Base-by-base conservation (phyloP, 2,329 filamentous ascomycete genomes). In the Ustulina deusta region DNA sequence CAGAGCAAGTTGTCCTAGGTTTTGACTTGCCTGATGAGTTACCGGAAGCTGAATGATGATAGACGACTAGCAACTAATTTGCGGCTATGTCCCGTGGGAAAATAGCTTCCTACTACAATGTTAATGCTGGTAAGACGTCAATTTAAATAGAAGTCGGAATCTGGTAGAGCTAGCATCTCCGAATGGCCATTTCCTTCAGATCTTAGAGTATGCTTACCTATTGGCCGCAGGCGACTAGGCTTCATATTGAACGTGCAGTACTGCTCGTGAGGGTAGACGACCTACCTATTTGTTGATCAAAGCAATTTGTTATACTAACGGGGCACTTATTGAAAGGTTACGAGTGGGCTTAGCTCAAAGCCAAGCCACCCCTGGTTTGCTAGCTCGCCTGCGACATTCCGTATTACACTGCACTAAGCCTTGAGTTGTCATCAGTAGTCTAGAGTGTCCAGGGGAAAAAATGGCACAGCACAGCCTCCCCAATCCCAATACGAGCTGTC, bases 1-100 rank as follows among this genome's bases (percentile, higher is more conserved):
- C 74, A 3, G 74, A 80, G 5, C 72, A 74, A 6, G 80, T 84
- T 22, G 71, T 75, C 51, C 70, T 85, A 20, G 83, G 83, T 0
- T 73, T 74, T 5, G 79, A 77, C 17, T 66, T 84, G 42, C 82
- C 81, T 0, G 78, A 79, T 1, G 77, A 79, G 48, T 59, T 72
- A n/a, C 72, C 74, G 20, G 66, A 73, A 25, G 69, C 60, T 6
- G 66, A 69, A 54, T 63, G 40, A 54, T 63, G 40, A 48, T 62
- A 27, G 34, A 52, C 27, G 29, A 17, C 40, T 34, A 32, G 6
- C 36, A 54, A 32, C 20, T n/a, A 61, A 32, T 6, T 29, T 38
- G 40, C 10, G 17, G 9, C 27, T 29, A 15, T 3, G 22, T 32
- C 51, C 32, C 29, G 32, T 20, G 20, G 15, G n/a, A 38, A 38